Evolutionary conservation across 106 monocot species (phyloP), one percentile per base, ranked within the genome.

Genomic region (Platanthera guangdongensis): DNA sequence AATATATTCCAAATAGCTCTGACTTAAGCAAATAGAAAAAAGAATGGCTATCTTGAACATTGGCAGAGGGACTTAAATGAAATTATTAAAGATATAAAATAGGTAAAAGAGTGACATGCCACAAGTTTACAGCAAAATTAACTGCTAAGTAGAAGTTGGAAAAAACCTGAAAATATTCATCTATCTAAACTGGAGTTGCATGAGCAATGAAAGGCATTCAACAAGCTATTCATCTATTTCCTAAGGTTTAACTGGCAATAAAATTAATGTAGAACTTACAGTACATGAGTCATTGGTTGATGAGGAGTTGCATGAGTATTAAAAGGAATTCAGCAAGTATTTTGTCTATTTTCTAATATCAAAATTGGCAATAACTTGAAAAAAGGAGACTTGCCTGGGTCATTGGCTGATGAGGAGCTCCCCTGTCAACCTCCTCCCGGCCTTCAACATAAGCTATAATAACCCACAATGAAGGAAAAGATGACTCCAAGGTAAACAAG

Each of bases 371-470:
- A 14, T 50, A 69, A 22, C 70, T 19, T 50, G 25, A 77, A 52
- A 49, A 62, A 50, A 25, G 32, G 5, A 50, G 71, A 52, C 9
- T 57, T 78, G 91, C 96, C 87, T 96, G 93, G 81, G 93, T 93
- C 77, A 59, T 22, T 49, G 82, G 76, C 50, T 91, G 93, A 69
- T 84, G 85, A 74, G 88, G 80, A 76, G 73, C 82, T 78, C 90
- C 87, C 82, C 90, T 93, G 51, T 96, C 89, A n/a, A 57, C 72
- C 28, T 96, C 96, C 14, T 91, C 96, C 64, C 93, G 87, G 2
- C 85, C 87, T 84, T 96, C 96, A 63, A 86, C 88, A 87, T 93
- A 96, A 77, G 96, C 96, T 96, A 74, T 49, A 80, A 72, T 13
- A 73, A 5, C 57, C 16, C 74, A 48, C 10, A 52, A 30, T 46